Evolutionary conservation across 306 rosid species (phyloP), one percentile per base, ranked within the genome.

Genomic region (Fagus sylvatica): DNA sequence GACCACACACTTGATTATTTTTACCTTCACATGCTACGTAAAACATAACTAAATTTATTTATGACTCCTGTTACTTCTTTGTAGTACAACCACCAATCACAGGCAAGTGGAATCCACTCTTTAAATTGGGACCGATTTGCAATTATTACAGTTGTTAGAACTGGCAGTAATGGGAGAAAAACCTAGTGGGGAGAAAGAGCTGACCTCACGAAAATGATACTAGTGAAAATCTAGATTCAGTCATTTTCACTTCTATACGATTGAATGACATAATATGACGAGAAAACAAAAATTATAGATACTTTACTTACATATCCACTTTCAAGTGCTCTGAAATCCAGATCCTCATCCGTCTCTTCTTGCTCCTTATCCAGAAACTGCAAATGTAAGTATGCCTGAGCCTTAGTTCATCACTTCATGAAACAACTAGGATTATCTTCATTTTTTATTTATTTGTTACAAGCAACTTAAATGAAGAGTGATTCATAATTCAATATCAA

Each of bases 251-350:
- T 48, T 36, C 59, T 15, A 62, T 6, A 72, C 33, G 37, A 43
- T 15, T 8, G 34, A 13, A 68, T 15, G 28, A 62, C 69, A 62
- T 2, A 40, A 15, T 6, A 13, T 3, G 30, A 40, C 15, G 16
- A 30, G 36, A 2, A 17, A 66, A 8, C 46, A 53, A 5, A 5
- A 40, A 40, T 40, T 40, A 40, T 40, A 40, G 42, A 40, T 40
- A 40, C 42, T 40, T 40, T 48, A 91, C 98, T 92, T 91, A 95
- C 98, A 84, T 84, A 95, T 85, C 96, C 97, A 74, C 80, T 91
- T 86, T 95, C 95, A 54, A 95, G 92, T 55, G 98, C 98, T 85
- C 90, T 78, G 82, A 87, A 92, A 83, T 93, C 99, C 76, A 93
- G 81, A 78, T 91, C 96, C 28, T 87, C 96, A 51, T 89, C 93